Base-by-base conservation (phyloP, 2,329 filamentous ascomycete species). In the Ophiostoma novo-ulmi region DNA sequence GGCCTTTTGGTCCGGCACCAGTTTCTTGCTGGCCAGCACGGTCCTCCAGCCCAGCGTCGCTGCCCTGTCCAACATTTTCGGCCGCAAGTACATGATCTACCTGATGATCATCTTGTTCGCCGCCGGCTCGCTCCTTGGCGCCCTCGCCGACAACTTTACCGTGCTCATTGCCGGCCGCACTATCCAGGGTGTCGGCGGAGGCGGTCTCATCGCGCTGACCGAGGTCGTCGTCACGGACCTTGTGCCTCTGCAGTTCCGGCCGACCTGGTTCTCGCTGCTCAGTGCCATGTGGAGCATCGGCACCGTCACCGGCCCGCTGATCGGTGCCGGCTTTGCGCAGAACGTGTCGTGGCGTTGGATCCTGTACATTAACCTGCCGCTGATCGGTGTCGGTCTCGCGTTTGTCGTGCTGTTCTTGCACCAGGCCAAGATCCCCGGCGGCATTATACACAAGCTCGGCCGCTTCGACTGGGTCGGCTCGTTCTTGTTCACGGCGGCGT, bases 1-100 rank as follows among this genome's bases (percentile, higher is more conserved):
- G 78, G 87, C 88, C 0, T 91, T 91, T 75, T 92, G 89, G 90
- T 85, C 88, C 14, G 89, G 89, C 1, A 91, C 89, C 5, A 87
- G 87, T 20, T 92, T 90, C 74, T 80, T 92, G 5, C 83, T 92
- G 5, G 86, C 88, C 3, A 87, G 85, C 70, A 88, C 89, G 0
- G 84, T 81, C 39, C 82, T 87, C 61, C 85, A 88, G 74, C 87
- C 86, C 3, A 77, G 79, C 5, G 75, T 80, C n/a, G 77, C 79
- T 2, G 70, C 74, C 1, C 70, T 75, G 14, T 74, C 72, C 64
- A 70, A 35, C 66, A 72, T 75, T 20, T 74, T 75, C 68, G 74
- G 74, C 35, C 74, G 74, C 36, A 73, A 74, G 69, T 68, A 76
- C 67, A 70, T 75, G 72, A 73, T 75, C 68, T 74, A 73, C 38